These are phyloP conservation scores for Ogataea trehalophila DNA, from an alignment of 805 yeast genomes.

Conservation along the genomic window DNA sequence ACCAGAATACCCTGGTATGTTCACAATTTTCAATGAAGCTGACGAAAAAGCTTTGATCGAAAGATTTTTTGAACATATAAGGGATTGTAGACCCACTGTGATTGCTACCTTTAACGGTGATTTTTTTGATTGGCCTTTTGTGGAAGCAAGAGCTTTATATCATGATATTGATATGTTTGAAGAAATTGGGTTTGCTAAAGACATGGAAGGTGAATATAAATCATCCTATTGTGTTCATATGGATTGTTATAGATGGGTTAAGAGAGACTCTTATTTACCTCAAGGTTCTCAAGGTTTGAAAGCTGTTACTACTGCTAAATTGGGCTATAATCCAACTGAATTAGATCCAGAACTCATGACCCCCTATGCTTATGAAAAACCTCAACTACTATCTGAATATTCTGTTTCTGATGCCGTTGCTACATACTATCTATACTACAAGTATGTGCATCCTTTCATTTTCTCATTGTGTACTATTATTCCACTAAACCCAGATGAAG, in stretches of 20 bases:
- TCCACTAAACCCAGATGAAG: slow-evolving; percentile 96
- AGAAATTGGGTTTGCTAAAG: slow-evolving; percentile 91
- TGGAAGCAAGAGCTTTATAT: slow-evolving; percentile 77
- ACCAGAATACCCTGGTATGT: slow-evolving; percentile 89
- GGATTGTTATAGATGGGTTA: slow-evolving; percentile 98
- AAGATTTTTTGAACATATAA: slow-evolving; percentile 83
- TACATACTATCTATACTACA: slow-evolving; percentile 90
- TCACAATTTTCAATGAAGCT: slow-evolving; percentile 84
- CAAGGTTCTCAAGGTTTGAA: slow-evolving; percentile 98
- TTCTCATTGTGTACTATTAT: slow-evolving; percentile 93
- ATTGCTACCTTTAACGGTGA: slow-evolving; percentile 98
- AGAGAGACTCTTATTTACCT: slow-evolving; percentile 94
- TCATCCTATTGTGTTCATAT: slow-evolving; percentile 90
- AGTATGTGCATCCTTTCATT: slow-evolving; percentile 95
- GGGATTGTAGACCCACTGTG: slow-evolving; percentile 90
- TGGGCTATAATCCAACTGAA: slow-evolving; percentile 95
- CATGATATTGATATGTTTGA: slow-evolving; percentile 86
- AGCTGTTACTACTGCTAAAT: slow-evolving; percentile 92
- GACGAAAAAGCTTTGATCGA: slow-evolving; percentile 72
- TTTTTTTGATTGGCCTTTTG: slow-evolving; percentile 98
- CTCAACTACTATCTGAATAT: slow-evolving; percentile 89
- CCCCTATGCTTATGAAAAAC: slow-evolving; percentile 91
- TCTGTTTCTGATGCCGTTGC: slow-evolving; percentile 99
- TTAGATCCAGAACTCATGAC: slow-evolving; percentile 98
- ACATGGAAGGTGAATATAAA: slow-evolving; percentile 86